Base-by-base conservation (phyloP, 805 yeast species). In the Wickerhamiella musiphila region DNA sequence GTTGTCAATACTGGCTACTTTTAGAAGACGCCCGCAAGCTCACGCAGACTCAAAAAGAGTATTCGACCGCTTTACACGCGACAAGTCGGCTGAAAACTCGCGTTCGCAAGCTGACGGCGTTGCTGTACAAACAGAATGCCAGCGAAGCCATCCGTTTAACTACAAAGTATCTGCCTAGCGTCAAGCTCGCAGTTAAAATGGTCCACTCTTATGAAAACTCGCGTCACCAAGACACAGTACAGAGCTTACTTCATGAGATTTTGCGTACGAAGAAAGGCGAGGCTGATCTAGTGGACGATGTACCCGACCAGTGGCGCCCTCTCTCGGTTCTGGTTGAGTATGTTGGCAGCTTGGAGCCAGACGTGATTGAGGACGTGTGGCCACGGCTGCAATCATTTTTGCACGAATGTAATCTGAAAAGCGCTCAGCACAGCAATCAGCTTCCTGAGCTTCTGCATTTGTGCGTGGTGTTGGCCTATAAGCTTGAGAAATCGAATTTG, bases 361-460 rank as follows among this genome's bases (percentile, higher is more conserved):
- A 82, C 43, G 70, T 79, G 0, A 58, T 82, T 30, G 83, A 77
- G 37, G 96, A 86, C 36, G 65, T 83, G 13, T 86, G 83, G 73
- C 51, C 52, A 7, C 66, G 64, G 15, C 56, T 74, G 21, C 55
- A 68, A 17, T 49, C 51, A 2, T 83, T 78, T 41, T 57, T 79
- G 41, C 73, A 63, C 40, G 82, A 73, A 4, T 65, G 71, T 0
- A 42, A 62, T 19, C 51, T 65, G 3, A 67, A 69, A 41, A 52
- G 64, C 12, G 43, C 57, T 5, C 43, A 55, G 4, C 78, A 68
- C 48, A 64, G 61, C 33, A 49, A 50, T 2, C 47, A 76, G 1
- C 52, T 72, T 25, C 65, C 79, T 3, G 62, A 61, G 23, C 41
- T 75, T 4, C 53, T 84, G 26, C 62, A 59, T 27, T 61, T 77